A percentile compares a stretch with the other conserved stretches of the same genome.
phyloP scores from a whole-genome alignment of 192 early-diverging fungal species.

The Obelidium mucronatum region DNA sequence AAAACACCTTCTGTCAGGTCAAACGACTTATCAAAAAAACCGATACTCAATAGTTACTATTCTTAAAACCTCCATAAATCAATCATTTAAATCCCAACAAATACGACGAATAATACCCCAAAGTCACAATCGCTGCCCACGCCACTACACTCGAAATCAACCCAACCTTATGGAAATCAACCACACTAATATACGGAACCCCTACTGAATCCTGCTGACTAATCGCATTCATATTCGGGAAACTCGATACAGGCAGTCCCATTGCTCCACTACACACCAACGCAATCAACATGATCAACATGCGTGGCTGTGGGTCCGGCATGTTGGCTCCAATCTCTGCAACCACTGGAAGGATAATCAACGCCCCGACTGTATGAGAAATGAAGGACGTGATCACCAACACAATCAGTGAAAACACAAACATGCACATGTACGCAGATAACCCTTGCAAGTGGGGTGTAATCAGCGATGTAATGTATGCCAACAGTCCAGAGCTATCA shows the following conservation, averaged over 20 bases:
- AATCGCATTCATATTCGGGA: conserved; percentile 98
- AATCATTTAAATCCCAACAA: conserved; percentile 45
- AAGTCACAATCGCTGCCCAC: conserved; percentile 70
- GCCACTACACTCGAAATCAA: conserved; percentile 76
- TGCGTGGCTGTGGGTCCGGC: conserved; percentile 77
- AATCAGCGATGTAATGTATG: conserved; percentile 78
- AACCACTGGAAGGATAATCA: conserved; percentile 96
- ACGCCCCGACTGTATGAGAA: conserved; percentile 92
- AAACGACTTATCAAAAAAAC: too few relatives aligned
- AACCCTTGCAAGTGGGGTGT: conserved; percentile 68
- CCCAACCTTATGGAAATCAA: conserved; percentile 87
- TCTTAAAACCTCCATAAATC: too few relatives aligned
- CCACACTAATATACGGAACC: conserved; percentile 78
- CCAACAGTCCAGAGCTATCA: conserved; percentile 82
- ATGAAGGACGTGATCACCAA: conserved; percentile 91
- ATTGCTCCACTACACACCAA: conserved; percentile 90
- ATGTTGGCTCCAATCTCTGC: conserved; percentile 82
- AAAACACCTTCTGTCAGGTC: too few relatives aligned
- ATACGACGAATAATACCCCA: conserved; percentile 81
- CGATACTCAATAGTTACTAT: too few relatives aligned
- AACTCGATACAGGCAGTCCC: conserved; percentile 92
- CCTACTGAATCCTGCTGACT: conserved; percentile 90
- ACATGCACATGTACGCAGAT: conserved; percentile 74
- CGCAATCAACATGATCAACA: conserved; percentile 84
- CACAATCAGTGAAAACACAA: conserved; percentile 80